Conservation (phyloP, 2,329 filamentous ascomycete species). For the Neoascochyta sp. region DNA sequence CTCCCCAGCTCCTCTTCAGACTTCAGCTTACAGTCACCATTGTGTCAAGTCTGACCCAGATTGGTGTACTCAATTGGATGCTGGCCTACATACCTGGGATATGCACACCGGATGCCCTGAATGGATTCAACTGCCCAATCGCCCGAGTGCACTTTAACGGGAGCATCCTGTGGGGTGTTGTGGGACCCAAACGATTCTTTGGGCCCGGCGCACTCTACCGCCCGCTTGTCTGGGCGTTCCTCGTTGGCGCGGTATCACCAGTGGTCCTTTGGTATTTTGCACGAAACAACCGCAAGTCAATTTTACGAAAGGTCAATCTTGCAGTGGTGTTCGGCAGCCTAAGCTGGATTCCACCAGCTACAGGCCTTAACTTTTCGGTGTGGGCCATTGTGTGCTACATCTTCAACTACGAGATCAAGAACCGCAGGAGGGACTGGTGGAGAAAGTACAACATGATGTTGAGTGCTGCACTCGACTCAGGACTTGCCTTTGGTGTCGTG, state of each 20-base stretch:
- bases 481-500: slow-evolving; percentile 76
- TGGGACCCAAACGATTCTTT: slow-evolving; percentile 79
- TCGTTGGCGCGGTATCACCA: slow-evolving; percentile 70
- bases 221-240: slow-evolving; percentile 75
- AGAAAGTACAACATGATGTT: slow-evolving; percentile 88
- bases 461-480: slow-evolving; percentile 77
- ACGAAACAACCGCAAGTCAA: slow-evolving; percentile 53
- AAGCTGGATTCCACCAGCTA: slow-evolving; percentile 80
- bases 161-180: slow-evolving; percentile 84
- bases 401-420: slow-evolving; percentile 75
- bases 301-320: slow-evolving; percentile 73
- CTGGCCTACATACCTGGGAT: slow-evolving; percentile 71
- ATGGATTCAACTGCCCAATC: slow-evolving; percentile 83
- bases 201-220: slow-evolving; percentile 71
- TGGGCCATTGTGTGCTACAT: slow-evolving; percentile 82
- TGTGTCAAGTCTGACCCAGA: slow-evolving; percentile 75
- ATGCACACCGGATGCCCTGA: slow-evolving; percentile 75
- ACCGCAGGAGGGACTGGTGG: slow-evolving; percentile 73
- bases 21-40: slow-evolving; percentile 74
- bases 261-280: slow-evolving; percentile 70
- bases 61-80: slow-evolving; percentile 87
- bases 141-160: slow-evolving; percentile 88
- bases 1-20: slow-evolving; percentile 72
- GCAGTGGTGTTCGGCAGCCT: slow-evolving; percentile 80
- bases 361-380: slow-evolving; percentile 79